Conservation (phyloP, 2,329 filamentous ascomycete species). For the Leptoxyphium fumago region DNA sequence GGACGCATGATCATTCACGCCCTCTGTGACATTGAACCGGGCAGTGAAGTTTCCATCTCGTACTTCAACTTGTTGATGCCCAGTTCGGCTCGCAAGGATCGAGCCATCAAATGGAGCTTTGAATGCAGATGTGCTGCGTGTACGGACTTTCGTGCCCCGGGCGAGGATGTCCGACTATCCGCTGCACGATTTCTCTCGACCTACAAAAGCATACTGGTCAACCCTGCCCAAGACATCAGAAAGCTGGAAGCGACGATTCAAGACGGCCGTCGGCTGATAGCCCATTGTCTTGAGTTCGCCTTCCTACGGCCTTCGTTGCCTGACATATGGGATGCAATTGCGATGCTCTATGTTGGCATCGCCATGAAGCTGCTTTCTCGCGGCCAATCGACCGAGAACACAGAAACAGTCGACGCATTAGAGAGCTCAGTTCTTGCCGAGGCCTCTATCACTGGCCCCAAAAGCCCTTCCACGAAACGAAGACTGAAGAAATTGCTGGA, state of each 20-base stretch:
- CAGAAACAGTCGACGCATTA: slow-evolving; percentile 3
- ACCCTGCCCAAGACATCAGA: slow-evolving; percentile 1
- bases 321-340: slow-evolving; percentile 9
- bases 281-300: background rate
- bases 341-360: slow-evolving; percentile 5
- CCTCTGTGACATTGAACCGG: slow-evolving; percentile 5
- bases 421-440: slow-evolving; percentile 7
- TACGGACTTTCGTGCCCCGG: background rate
- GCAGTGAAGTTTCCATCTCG: slow-evolving; percentile 10
- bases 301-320: slow-evolving; percentile 7
- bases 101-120: slow-evolving; percentile 10
- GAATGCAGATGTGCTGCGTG: slow-evolving; percentile 9
- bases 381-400: slow-evolving; percentile 4
- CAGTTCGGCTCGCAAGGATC: slow-evolving; percentile 6
- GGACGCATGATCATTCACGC: slow-evolving; percentile 10
- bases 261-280: slow-evolving; percentile 2
- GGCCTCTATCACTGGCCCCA: slow-evolving; percentile 8
- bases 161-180: slow-evolving; percentile 4
- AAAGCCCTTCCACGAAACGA: slow-evolving; percentile 6
- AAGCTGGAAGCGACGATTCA: slow-evolving; percentile 3
- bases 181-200: slow-evolving; percentile 5
- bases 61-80: slow-evolving; percentile 12
- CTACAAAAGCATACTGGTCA: slow-evolving; percentile 3
- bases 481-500: slow-evolving; percentile 7
- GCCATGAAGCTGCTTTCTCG: slow-evolving; percentile 4